These are phyloP conservation scores for Lentinula edodes DNA, from an alignment of 768 basidiomycete genomes.

Conservation along the genomic window DNA sequence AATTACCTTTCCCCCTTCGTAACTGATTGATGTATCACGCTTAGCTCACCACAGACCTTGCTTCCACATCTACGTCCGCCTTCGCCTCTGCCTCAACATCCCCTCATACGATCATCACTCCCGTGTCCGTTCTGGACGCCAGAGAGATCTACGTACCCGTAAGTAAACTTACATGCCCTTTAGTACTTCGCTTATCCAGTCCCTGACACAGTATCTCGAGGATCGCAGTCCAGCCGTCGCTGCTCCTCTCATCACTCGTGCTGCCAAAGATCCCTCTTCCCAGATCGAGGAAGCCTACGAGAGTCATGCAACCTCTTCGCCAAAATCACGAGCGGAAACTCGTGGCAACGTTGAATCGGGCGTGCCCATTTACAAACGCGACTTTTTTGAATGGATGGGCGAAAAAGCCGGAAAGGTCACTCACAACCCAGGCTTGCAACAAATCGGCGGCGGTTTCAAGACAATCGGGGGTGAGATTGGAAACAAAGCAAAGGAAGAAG, in stretches of 20 bases:
- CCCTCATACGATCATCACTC: no score
- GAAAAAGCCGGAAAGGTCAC: not conserved
- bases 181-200: not conserved
- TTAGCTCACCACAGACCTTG: not conserved
- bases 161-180: not conserved
- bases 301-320: not conserved
- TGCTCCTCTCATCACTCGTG: not conserved
- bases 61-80: not conserved
- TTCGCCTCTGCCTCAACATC: no score
- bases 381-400: not conserved
- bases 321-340: not conserved
- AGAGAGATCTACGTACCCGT: not conserved
- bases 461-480: not conserved
- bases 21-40: not conserved
- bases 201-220: not conserved
- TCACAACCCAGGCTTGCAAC: not conserved
- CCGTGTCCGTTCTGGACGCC: not conserved
- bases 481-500: not conserved
- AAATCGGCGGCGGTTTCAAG: not conserved
- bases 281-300: not conserved
- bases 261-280: not conserved
- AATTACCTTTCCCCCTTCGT: not conserved
- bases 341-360: not conserved
- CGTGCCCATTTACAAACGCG: not conserved
- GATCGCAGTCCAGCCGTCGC: not conserved